Conservation (phyloP, 345 rosid genomes). For the Schrenkiella parvula region DNA sequence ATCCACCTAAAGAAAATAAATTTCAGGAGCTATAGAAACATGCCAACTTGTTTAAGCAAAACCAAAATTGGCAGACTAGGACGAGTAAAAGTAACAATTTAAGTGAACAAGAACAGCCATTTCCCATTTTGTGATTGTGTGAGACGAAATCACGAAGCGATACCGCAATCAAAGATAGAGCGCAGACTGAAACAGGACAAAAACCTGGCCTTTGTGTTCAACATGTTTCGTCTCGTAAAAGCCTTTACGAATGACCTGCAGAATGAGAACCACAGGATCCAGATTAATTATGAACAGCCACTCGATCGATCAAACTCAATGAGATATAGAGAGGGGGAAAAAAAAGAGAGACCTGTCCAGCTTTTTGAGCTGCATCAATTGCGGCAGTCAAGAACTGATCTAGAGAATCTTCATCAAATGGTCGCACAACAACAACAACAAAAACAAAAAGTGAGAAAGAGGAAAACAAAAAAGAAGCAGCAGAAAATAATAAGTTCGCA, state of each 20-base stretch:
- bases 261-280: background rate
- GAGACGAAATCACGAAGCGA: background rate
- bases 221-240: slow-evolving; percentile 85
- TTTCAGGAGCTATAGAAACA: background rate
- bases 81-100: background rate
- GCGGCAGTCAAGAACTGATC: slow-evolving; percentile 62
- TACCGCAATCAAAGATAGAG: background rate
- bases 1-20: slow-evolving; percentile 58
- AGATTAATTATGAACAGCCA: background rate
- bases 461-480: background rate
- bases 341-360: slow-evolving; percentile 58
- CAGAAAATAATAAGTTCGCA: too few species aligned
- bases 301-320: background rate
- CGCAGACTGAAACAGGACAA: background rate
- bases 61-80: background rate
- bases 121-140: background rate
- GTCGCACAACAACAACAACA: background rate
- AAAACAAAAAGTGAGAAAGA: background rate
- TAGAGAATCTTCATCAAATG: slow-evolving; percentile 43
- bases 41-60: background rate
- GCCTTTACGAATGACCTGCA: slow-evolving; percentile 69
- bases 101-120: background rate
- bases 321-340: background rate
- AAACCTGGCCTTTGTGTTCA: slow-evolving; percentile 92
- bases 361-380: slow-evolving; percentile 80